Base-by-base conservation (phyloP, 2,329 filamentous ascomycete genomes). In the Dendrostoma leiphaemia region DNA sequence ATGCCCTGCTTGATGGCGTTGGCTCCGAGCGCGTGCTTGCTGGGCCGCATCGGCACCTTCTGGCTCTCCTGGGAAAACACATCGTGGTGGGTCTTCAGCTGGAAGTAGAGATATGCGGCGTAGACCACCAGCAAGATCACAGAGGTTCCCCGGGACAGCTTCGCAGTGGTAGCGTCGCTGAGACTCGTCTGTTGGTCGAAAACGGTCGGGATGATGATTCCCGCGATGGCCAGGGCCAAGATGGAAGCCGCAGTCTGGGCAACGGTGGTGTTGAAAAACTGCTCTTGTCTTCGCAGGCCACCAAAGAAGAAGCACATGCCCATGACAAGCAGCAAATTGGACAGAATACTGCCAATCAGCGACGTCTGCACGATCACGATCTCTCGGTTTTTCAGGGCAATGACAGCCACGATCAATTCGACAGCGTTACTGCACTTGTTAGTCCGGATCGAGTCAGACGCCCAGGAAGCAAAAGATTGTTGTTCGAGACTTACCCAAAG, bases 241-340 rank as follows among this genome's bases (percentile, higher is more conserved):
- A 96, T 74, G 64, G 88, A 91, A 13, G 91, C 86, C 3, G 91
- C 90, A 0, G 92, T 96, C 69, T 96, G 91, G 0, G 92, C 92
- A 6, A 97, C 91, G 0, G 90, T 93, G 31, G 89, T 84, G 75
- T 97, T 96, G 81, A 97, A 97, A 69, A 84, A 86, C 69, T 97
- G 93, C 67, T 95, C 89, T 26, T 82, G 66, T 26, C 92, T 84
- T 56, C 88, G 86, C 62, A 95, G 69, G 4, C 91, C 91, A 47
- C 90, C 91, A 57, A 90, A 87, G 75, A 96, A 94, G 78, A 95
- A 97, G 68, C 87, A 94, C 84, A 92, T 95, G 53, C 91, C 92
- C 77, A 96, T 76, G 48, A 96, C 90, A 13, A 96, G 82, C 3
- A 96, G 81, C 55, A 97, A 71, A 67, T 97, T 97, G 38, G 91